Base-by-base conservation (phyloP, 352 stramenopile species). In the Globisporangium paroecandrum region DNA sequence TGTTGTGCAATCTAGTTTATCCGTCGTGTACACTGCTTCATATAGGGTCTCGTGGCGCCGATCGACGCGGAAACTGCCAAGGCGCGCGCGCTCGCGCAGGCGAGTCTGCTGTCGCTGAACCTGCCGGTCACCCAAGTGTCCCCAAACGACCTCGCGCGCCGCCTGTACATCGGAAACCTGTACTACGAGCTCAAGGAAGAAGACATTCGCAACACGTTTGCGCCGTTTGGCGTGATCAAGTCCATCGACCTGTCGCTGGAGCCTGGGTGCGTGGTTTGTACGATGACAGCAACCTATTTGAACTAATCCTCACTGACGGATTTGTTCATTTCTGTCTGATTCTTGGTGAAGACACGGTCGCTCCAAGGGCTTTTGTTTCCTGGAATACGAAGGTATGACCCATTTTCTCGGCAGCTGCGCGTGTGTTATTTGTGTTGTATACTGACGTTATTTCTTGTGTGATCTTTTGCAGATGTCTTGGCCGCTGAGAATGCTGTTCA, bases 171-270 rank as follows among this genome's bases (percentile, higher is more conserved):
- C 43, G 85, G 83, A 59, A 93, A 93, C 22, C 64, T 93, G 22
- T 91, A 91, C 70, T 93, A 93, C 71, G 85, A 91, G 53, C 80
- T 93, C 36, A 91, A 88, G 71, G 85, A 93, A 65, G 80, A 93
- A 46, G 85, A 89, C 41, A 85, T 93, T 32, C 83, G 83, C 59
- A 81, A 73, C 47, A 71, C 74, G 15, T 93, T 93, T 51, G 75
- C 80, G 5, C 82, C 82, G 15, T 91, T 93, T 62, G 85, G 85
- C 22, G 68, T 70, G 13, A 89, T 93, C 57, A 74, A 85, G 47
- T 90, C 85, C 5, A 88, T 93, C 54, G 85, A 93, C 68, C 62
- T 93, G 65, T 89, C 85, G 22, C 77, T 93, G 56, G 85, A 93
- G 68, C 85, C 85, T 36, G 83, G 85, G 85, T 91, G 65, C 53